Percentiles rank a stretch among this genome's conserved stretches.
Evolutionary conservation across 345 rosid genomes (phyloP).

Genomic region (Arabidopsis suecica): DNA sequence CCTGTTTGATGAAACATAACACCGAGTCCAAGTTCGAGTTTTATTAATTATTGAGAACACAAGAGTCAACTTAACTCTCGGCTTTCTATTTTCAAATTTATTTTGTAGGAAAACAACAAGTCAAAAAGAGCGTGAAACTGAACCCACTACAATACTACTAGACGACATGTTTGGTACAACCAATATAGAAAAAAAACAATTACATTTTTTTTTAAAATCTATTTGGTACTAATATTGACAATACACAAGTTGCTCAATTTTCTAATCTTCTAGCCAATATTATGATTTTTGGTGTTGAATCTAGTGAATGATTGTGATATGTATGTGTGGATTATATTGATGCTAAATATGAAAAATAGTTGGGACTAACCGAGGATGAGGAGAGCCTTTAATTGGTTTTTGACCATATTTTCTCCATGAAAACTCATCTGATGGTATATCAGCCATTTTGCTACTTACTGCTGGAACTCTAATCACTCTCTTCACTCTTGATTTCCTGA

Average conservation of each 20-base stretch:
- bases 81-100: neutral
- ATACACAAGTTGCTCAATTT: conserved; percentile 23
- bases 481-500: conserved; percentile 75
- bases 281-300: neutral
- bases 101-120: conserved; percentile 2
- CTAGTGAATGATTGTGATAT: conserved; percentile 1
- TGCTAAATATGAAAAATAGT: neutral
- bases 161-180: conserved; percentile 40
- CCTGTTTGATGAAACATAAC: conserved; percentile 39
- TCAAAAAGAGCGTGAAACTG: conserved; percentile 37
- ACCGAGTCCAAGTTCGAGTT: conserved; percentile 14
- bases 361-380: conserved; percentile 83
- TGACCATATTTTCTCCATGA: conserved; percentile 99
- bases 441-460: conserved; percentile 81
- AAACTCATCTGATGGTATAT: conserved; percentile 87
- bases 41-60: neutral
- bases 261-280: neutral
- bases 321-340: neutral
- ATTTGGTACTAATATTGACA: conserved; percentile 31
- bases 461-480: conserved; percentile 83
- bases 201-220: neutral
- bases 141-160: conserved; percentile 30
- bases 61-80: conserved; percentile 12
- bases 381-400: conserved; percentile 97
- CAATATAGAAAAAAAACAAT: conserved; percentile 14